Base-by-base conservation (phyloP, 352 stramenopile genomes). In the Phytopythium litorale region DNA sequence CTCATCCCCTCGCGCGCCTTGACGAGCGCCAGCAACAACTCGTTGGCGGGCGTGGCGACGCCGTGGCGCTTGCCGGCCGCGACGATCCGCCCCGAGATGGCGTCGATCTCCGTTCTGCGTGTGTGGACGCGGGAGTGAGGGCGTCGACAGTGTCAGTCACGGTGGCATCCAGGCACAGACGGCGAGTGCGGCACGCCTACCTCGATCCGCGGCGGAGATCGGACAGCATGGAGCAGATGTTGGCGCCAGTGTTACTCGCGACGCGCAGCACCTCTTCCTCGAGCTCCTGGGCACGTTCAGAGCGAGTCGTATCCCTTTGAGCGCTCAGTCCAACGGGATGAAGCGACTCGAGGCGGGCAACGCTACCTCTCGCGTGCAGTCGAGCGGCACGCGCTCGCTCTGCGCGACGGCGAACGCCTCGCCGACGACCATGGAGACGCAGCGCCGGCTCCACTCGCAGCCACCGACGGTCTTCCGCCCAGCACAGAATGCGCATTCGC, bases 41-140 rank as follows among this genome's bases (percentile, higher is more conserved):
- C 67, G 58, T 94, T 94, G 11, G 63, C 62, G 6, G 84, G 84
- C n/a, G 84, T 94, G 30, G 75, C 53, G 12, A 92, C 58, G 23
- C 71, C 72, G 40, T 86, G 73, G 16, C 57, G 65, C 19, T 72
- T 63, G 1, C 82, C 84, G 6, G 66, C 66, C 5, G 68, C 63
- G 51, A 92, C 67, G 43, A 94, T 75, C 19, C 77, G 73, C 4
- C 84, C 84, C 33, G 73, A 91, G 57, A 94, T 89, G 9, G 78
- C 79, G 15, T 87, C 81, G 33, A 94, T 86, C 70, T 94, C 84
- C 1, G 84, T 94, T 56, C 75, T 87, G 43, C n/a, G n/a, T n/a
- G n/a, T n/a, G n/a, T n/a, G n/a, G n/a, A n/a, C n/a, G n/a, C n/a
- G n/a, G n/a, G n/a, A n/a, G n/a, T n/a, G 43, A 4, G n/a, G 19